Percentiles rank a stretch among this genome's conserved stretches.
These are phyloP conservation scores for Colletotrichum tropicicola DNA, from an alignment of 2,329 filamentous ascomycete species.

Conservation along the genomic window DNA sequence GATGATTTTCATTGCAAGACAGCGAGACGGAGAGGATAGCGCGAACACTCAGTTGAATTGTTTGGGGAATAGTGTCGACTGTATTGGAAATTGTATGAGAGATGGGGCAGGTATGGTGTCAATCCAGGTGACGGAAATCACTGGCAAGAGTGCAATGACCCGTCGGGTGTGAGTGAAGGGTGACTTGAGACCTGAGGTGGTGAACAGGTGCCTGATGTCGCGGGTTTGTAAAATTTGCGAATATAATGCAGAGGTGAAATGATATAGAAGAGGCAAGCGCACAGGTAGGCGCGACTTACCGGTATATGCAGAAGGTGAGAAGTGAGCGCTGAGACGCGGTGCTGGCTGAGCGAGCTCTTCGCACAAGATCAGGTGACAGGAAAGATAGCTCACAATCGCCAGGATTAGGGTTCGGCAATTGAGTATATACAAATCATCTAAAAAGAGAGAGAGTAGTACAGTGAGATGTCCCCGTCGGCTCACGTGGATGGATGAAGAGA, in stretches of 20 bases:
- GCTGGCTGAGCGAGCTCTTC: slow-evolving; percentile 7
- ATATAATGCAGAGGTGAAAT: no score
- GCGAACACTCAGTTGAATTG: no score
- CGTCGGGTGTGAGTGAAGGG: background rate
- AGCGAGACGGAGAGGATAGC: no score
- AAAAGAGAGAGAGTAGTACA: background rate
- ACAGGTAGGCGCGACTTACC: no score
- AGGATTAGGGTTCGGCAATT: background rate
- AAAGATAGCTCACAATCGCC: slow-evolving; percentile 4
- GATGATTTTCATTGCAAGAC: no score
- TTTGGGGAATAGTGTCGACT: no score
- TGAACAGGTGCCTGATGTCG: background rate
- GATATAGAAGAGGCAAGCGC: no score
- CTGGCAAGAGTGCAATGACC: no score
- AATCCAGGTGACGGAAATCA: background rate
- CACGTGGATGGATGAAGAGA: slow-evolving; percentile 2
- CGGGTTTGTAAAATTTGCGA: no score
- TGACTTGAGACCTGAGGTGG: background rate
- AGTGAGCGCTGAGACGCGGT: background rate
- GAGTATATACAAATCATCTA: slow-evolving; percentile 2
- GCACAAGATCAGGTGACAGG: background rate
- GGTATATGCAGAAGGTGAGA: background rate
- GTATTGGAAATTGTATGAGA: background rate
- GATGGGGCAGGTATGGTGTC: background rate
- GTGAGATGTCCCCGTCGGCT: slow-evolving; percentile 10